Evolutionary conservation across 805 yeast genomes (phyloP).

Genomic region (Sporopachydermia quercuum): DNA sequence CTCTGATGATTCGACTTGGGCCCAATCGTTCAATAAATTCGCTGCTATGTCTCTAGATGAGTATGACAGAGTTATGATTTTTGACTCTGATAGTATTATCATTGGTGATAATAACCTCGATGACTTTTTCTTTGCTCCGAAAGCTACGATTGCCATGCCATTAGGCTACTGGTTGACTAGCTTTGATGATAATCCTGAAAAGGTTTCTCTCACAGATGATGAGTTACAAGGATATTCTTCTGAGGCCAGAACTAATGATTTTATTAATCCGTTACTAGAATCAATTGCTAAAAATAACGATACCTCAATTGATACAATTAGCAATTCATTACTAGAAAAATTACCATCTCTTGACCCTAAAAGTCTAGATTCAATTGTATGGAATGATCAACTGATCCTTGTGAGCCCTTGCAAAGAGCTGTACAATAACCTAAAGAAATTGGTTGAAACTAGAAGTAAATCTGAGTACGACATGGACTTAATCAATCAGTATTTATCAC

Average conservation of each 20-base stretch:
- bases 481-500: neutral
- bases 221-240: neutral
- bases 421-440: neutral
- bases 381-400: neutral
- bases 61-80: constrained; percentile 37
- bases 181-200: constrained; percentile 2
- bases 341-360: neutral
- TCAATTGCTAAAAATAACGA: neutral
- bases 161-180: constrained; percentile 24
- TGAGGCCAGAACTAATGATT: neutral
- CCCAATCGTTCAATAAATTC: constrained; percentile 38
- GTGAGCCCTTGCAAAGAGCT: neutral
- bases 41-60: constrained; percentile 33
- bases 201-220: neutral
- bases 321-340: neutral
- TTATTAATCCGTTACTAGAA: neutral
- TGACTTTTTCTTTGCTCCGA: constrained; percentile 9
- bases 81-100: constrained; percentile 41
- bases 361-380: neutral
- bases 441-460: neutral
- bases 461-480: neutral
- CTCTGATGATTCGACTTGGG: constrained; percentile 26
- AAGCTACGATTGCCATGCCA: constrained; percentile 19
- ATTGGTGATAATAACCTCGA: constrained; percentile 17
- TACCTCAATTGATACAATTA: neutral